These are phyloP conservation scores for Trametes cubensis DNA, from an alignment of 768 basidiomycete genomes.

Conservation along the genomic window DNA sequence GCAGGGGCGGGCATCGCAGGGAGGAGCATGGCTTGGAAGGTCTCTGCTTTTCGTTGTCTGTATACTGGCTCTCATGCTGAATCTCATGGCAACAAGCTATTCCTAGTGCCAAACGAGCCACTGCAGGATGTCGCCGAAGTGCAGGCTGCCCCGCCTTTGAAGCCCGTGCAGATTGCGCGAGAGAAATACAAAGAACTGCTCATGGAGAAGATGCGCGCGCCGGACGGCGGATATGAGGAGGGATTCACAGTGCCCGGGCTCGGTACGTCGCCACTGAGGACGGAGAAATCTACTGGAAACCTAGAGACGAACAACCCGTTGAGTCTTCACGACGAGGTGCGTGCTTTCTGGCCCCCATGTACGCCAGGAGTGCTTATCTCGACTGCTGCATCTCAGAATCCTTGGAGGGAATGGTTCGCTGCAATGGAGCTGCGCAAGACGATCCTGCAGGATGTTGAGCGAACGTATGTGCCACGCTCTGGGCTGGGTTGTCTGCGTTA, in stretches of 20 bases:
- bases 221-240: slow-evolving; percentile 83
- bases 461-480: slow-evolving; percentile 65
- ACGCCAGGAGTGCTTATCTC: neutral
- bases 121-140: slow-evolving; percentile 52
- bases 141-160: slow-evolving; percentile 32
- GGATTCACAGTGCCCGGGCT: slow-evolving; percentile 61
- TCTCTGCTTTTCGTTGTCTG: slow-evolving; percentile 33
- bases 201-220: slow-evolving; percentile 74
- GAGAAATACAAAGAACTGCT: slow-evolving; percentile 59
- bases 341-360: slow-evolving; percentile 12
- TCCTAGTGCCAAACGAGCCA: slow-evolving; percentile 68
- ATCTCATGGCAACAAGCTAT: slow-evolving; percentile 49
- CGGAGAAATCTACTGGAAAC: slow-evolving; percentile 38
- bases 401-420: slow-evolving; percentile 94
- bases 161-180: slow-evolving; percentile 50
- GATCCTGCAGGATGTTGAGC: slow-evolving; percentile 92
- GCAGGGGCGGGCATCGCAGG: slow-evolving; percentile 57
- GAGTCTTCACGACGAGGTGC: slow-evolving; percentile 75
- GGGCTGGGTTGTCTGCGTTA: neutral
- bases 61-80: slow-evolving; percentile 1
- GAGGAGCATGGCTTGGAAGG: slow-evolving; percentile 89
- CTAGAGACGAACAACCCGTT: slow-evolving; percentile 80
- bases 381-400: slow-evolving; percentile 68
- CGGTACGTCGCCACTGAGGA: slow-evolving; percentile 36
- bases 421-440: slow-evolving; percentile 87